These are phyloP conservation scores for Suhomyces maxii DNA, from an alignment of 1,139 yeast genomes.

Conservation along the genomic window DNA sequence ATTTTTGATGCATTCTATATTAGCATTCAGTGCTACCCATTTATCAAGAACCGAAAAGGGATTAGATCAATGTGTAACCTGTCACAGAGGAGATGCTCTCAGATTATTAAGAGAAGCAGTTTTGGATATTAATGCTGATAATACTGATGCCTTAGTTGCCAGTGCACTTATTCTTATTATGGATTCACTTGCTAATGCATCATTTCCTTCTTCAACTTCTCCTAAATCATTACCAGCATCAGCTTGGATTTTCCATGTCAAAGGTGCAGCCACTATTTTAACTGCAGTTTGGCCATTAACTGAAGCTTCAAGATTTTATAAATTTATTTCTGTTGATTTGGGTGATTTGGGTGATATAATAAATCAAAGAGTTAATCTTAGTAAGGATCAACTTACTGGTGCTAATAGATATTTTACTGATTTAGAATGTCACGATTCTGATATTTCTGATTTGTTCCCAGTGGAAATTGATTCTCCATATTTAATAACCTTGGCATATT, in stretches of 20 bases:
- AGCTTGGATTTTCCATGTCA: conserved; percentile 96
- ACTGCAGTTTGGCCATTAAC: conserved; percentile 95
- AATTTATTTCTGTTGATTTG: conserved; percentile 75
- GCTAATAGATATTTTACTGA: conserved; percentile 49
- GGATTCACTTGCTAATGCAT: conserved; percentile 93
- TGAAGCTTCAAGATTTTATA: conserved; percentile 70
- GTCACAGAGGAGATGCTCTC: conserved; percentile 85
- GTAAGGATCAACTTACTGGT: conserved; percentile 16
- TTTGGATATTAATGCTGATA: conserved; percentile 74
- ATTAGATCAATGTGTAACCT: conserved; percentile 78
- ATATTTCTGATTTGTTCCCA: conserved; percentile 82
- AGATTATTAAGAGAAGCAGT: conserved; percentile 82
- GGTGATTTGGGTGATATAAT: conserved; percentile 83
- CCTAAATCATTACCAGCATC: conserved; percentile 79
- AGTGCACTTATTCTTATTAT: conserved; percentile 84
- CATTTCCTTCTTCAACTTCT: conserved; percentile 63
- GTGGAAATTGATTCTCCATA: conserved; percentile 82
- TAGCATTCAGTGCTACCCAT: conserved; percentile 92
- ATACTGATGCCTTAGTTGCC: conserved; percentile 91
- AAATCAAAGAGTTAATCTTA: conserved; percentile 42
- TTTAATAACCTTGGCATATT: conserved; percentile 77
- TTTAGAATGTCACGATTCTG: conserved; percentile 82
- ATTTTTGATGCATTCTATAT: conserved; percentile 84
- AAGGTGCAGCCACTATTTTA: conserved; percentile 93
- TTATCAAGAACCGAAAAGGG: conserved; percentile 75